phyloP scores from a whole-genome alignment of 1,139 yeast genomes.

The Arxiozyma bovina region DNA sequence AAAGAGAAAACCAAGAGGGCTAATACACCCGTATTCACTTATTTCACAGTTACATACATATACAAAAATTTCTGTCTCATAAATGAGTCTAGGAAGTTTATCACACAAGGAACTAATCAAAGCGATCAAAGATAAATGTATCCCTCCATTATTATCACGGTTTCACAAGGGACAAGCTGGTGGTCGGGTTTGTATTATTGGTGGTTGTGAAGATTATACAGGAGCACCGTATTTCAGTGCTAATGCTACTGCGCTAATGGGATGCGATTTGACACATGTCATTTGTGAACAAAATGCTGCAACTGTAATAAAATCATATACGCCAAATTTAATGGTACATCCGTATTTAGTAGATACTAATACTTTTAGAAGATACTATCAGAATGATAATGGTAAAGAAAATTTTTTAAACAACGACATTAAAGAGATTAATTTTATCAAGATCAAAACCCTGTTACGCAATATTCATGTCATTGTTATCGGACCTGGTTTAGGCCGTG shows the following conservation, averaged over 20 bases:
- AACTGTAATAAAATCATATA: conserved; percentile 70
- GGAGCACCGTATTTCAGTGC: conserved; percentile 95
- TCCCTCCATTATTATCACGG: conserved; percentile 67
- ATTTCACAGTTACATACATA: no score
- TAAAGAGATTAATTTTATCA: conserved; percentile 39
- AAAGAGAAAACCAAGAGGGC: background rate
- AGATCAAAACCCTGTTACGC: conserved; percentile 45
- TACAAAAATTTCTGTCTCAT: background rate
- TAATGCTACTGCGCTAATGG: conserved; percentile 73
- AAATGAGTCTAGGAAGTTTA: conserved; percentile 8
- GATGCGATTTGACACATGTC: conserved; percentile 83
- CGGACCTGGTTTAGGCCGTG: conserved; percentile 94
- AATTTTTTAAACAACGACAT: background rate
- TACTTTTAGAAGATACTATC: background rate
- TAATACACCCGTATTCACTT: no score
- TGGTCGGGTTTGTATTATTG: conserved; percentile 78
- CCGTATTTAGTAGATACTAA: conserved; percentile 48
- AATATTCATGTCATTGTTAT: conserved; percentile 74
- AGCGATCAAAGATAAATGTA: conserved; percentile 40
- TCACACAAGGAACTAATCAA: conserved; percentile 40
- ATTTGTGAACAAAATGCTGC: conserved; percentile 77
- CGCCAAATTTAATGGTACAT: conserved; percentile 94
- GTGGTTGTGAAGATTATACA: conserved; percentile 87
- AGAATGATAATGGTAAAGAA: background rate
- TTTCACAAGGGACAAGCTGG: conserved; percentile 88